phyloP scores from a whole-genome alignment of 129 eudicot species.

The Saussurea involucrata region DNA sequence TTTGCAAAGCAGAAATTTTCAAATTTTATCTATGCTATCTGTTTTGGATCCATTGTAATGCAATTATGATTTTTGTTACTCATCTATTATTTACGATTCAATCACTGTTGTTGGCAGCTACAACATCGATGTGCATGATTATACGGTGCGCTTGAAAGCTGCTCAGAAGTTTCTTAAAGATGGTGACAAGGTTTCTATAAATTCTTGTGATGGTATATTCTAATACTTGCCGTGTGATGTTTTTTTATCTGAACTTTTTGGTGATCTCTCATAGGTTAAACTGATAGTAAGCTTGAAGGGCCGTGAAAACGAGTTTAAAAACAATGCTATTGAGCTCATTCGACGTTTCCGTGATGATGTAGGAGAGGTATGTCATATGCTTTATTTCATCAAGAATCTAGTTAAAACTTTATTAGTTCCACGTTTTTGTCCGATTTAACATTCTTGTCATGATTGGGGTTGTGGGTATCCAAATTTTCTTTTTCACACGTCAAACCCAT shows the following conservation, averaged over 20 bases:
- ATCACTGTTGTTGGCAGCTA: constrained; percentile 46
- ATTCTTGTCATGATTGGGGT: not conserved
- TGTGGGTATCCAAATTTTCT: not conserved
- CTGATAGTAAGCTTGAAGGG: constrained; percentile 76
- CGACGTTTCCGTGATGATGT: constrained; percentile 73
- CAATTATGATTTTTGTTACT: not conserved
- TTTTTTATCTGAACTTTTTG: constrained; percentile 13
- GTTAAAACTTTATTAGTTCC: not conserved
- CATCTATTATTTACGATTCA: constrained; percentile 8
- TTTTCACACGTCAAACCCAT: not conserved
- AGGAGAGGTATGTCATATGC: constrained; percentile 64
- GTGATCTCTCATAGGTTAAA: constrained; percentile 61
- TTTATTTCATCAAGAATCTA: not conserved
- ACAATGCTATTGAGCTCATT: constrained; percentile 78
- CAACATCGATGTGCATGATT: constrained; percentile 94
- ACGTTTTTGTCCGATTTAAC: not conserved
- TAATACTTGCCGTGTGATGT: not conserved
- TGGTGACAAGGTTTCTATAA: constrained; percentile 76
- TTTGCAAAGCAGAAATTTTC: too few species aligned
- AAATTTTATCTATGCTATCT: not conserved
- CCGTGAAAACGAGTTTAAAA: constrained; percentile 75
- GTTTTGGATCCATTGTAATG: not conserved
- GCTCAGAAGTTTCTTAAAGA: constrained; percentile 75
- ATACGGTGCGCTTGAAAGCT: constrained; percentile 82
- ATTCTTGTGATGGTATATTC: constrained; percentile 11